phyloP scores from a whole-genome alignment of 2,329 filamentous ascomycete species.

The Biscogniauxia sp. region DNA sequence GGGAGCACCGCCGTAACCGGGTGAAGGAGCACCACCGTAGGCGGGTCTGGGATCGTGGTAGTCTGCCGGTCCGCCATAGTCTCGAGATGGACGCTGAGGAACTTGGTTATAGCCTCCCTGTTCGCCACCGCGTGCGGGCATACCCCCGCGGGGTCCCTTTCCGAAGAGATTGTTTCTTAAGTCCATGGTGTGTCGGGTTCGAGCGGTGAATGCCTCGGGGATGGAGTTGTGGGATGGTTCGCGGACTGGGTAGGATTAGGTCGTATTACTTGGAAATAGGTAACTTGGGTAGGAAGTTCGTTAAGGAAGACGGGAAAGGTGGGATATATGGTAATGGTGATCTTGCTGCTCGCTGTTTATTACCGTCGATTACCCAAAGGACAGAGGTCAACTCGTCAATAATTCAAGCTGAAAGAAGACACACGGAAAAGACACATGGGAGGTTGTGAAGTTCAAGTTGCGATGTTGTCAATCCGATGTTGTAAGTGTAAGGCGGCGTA shows the following conservation, averaged over 20 bases:
- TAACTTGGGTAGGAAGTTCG: no score
- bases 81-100: conserved; percentile 33
- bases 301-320: no score
- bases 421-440: no score
- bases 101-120: conserved; percentile 30
- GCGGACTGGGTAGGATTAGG: no score
- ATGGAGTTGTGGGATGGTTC: conserved; percentile 1
- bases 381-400: no score
- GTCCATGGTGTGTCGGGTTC: conserved; percentile 32
- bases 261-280: no score
- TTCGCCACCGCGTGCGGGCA: conserved; percentile 23
- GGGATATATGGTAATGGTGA: no score
- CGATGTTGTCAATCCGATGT: no score
- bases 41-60: conserved; percentile 24
- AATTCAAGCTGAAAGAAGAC: no score
- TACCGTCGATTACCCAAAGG: no score
- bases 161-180: conserved; percentile 45
- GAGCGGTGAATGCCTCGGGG: background rate
- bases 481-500: conserved; percentile 1
- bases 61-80: conserved; percentile 27
- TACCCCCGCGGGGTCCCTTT: conserved; percentile 35
- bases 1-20: conserved; percentile 22
- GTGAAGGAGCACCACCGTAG: conserved; percentile 13
- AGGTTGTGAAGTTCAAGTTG: no score
- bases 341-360: no score